A percentile compares a stretch with the other conserved stretches of the same genome.
phyloP scores from a whole-genome alignment of 352 stramenopile species.

The Globisporangium iwayamae region DNA sequence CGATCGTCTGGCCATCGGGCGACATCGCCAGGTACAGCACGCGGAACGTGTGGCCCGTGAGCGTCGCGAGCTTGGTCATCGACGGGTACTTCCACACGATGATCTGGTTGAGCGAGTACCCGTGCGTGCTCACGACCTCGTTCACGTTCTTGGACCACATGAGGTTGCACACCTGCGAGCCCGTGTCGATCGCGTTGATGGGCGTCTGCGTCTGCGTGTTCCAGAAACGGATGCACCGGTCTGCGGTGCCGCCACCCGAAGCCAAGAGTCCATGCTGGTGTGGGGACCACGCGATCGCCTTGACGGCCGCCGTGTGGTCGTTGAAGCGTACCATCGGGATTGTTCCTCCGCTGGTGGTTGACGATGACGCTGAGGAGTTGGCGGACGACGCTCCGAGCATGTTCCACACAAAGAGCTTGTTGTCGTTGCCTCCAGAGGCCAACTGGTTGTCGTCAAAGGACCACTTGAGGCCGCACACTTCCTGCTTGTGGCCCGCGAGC shows the following conservation, averaged over 20 bases:
- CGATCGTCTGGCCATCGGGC: constrained; percentile 95
- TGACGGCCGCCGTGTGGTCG: constrained; percentile 96
- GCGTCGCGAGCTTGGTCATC: constrained; percentile 95
- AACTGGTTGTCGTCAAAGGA: constrained; percentile 92
- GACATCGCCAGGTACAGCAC: constrained; percentile 97
- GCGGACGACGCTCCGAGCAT: constrained; percentile 40
- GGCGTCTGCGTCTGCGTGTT: constrained; percentile 91
- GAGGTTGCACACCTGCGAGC: constrained; percentile 96
- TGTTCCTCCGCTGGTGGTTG: constrained; percentile 18
- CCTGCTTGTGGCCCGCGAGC: constrained; percentile 70
- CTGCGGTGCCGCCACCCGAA: constrained; percentile 94
- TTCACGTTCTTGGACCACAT: constrained; percentile 97
- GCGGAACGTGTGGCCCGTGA: constrained; percentile 95
- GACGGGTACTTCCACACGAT: constrained; percentile 97
- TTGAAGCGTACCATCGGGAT: constrained; percentile 88
- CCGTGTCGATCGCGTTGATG: constrained; percentile 94
- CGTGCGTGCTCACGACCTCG: constrained; percentile 98
- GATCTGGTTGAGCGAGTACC: constrained; percentile 98
- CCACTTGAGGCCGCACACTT: constrained; percentile 97
- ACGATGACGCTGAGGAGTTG: not conserved
- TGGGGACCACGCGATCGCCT: constrained; percentile 97
- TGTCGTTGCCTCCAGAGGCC: constrained; percentile 96
- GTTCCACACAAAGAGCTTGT: constrained; percentile 97
- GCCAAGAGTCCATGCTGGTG: constrained; percentile 95
- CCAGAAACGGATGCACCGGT: constrained; percentile 97